phyloP scores from a whole-genome alignment of 2,329 filamentous ascomycete species.

The Remersonia thermophila region DNA sequence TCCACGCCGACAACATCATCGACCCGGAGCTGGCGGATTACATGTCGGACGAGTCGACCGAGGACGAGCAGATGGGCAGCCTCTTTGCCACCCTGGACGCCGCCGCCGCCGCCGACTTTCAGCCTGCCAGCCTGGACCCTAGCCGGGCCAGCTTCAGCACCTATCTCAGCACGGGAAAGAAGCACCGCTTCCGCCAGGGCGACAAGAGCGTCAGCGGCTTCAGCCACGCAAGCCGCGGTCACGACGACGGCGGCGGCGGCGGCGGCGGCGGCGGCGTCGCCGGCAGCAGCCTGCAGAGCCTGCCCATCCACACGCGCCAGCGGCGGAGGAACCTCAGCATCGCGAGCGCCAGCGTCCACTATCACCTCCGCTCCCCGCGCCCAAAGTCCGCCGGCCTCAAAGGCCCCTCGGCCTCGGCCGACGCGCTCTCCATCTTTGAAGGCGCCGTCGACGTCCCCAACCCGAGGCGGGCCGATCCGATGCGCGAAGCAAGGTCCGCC shows the following conservation, averaged over 20 bases:
- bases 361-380: slow-evolving; percentile 60
- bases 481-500: slow-evolving; percentile 61
- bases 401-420: slow-evolving; percentile 39
- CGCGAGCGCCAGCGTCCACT: slow-evolving; percentile 54
- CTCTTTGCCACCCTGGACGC: slow-evolving; percentile 56
- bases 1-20: slow-evolving; percentile 97
- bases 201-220: slow-evolving; percentile 66
- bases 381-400: slow-evolving; percentile 46
- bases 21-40: slow-evolving; percentile 92
- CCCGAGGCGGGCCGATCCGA: slow-evolving; percentile 67
- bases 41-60: slow-evolving; percentile 91
- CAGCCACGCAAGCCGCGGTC: slow-evolving; percentile 55
- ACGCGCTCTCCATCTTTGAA: slow-evolving; percentile 38
- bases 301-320: slow-evolving; percentile 48
- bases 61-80: slow-evolving; percentile 71
- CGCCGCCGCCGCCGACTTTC: slow-evolving; percentile 49
- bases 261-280: slow-evolving; percentile 56
- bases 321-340: slow-evolving; percentile 75
- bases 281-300: slow-evolving; percentile 39
- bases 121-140: slow-evolving; percentile 55
- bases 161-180: slow-evolving; percentile 60
- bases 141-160: slow-evolving; percentile 64
- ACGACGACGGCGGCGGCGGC: slow-evolving; percentile 53
- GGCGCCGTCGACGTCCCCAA: slow-evolving; percentile 29
- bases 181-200: slow-evolving; percentile 57